Evolutionary conservation across 192 early-diverging fungal species (phyloP).

Genomic region (Chytriomyces sp.): DNA sequence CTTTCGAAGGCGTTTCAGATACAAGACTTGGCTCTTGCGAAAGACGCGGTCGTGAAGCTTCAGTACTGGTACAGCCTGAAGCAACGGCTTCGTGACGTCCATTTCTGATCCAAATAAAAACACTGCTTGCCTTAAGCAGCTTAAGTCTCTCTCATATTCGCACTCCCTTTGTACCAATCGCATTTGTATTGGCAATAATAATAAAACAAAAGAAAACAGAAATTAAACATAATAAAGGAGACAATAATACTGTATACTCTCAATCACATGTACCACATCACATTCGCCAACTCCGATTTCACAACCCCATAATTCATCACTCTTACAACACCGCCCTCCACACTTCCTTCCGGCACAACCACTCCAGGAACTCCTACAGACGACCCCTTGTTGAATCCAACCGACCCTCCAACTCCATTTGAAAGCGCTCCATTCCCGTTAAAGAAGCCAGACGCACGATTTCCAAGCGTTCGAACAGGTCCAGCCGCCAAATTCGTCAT

Average conservation of each 20-base stretch:
- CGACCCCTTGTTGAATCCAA: conserved; percentile 23
- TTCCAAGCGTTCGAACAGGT: conserved; percentile 26
- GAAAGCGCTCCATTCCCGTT: background rate
- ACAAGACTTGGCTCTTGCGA: conserved; percentile 61
- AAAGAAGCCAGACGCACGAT: conserved; percentile 25
- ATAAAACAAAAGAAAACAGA: too few species aligned
- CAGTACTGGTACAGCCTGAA: conserved; percentile 72
- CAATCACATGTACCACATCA: conserved; percentile 63
- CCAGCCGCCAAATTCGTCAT: conserved; percentile 30
- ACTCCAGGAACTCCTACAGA: conserved; percentile 1
- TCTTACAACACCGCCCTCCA: conserved; percentile 19
- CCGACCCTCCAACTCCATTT: conserved; percentile 12
- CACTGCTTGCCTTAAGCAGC: too few species aligned
- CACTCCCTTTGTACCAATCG: too few species aligned
- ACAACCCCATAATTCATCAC: conserved; percentile 57
- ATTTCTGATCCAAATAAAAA: background rate
- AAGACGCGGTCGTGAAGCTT: conserved; percentile 70
- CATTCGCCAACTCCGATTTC: conserved; percentile 55
- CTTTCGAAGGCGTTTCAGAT: conserved; percentile 63
- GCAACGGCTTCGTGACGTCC: conserved; percentile 16
- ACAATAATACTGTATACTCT: conserved; percentile 3
- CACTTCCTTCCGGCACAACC: background rate
- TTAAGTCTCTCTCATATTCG: too few species aligned
- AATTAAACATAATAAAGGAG: background rate
- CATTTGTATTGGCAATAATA: too few species aligned